phyloP scores from a whole-genome alignment of 805 yeast genomes.

The Starmera pachycereana region DNA sequence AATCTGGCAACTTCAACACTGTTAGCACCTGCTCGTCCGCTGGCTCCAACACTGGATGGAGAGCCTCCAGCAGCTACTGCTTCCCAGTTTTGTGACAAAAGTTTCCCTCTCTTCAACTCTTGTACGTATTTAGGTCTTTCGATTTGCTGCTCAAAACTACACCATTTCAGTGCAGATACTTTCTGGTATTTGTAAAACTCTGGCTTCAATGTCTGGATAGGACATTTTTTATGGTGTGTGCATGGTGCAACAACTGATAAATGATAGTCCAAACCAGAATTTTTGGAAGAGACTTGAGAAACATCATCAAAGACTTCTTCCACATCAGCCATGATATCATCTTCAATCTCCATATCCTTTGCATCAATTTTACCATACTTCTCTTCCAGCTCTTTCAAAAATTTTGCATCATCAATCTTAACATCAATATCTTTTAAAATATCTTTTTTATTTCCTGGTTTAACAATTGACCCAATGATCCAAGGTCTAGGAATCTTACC shows the following conservation, averaged over 20 bases:
- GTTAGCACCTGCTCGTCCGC: conserved; percentile 69
- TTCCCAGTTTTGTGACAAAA: conserved; percentile 66
- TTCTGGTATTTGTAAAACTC: conserved; percentile 47
- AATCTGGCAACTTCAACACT: conserved; percentile 63
- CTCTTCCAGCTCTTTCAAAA: conserved; percentile 24
- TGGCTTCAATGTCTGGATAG: conserved; percentile 72
- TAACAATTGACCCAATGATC: conserved; percentile 35
- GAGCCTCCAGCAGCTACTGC: conserved; percentile 31
- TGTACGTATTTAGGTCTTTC: conserved; percentile 69
- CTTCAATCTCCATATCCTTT: conserved; percentile 38
- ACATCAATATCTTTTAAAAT: conserved; percentile 11
- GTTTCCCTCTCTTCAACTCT: conserved; percentile 78
- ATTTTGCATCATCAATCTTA: conserved; percentile 13
- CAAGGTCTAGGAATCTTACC: conserved; percentile 68
- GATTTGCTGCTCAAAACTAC: conserved; percentile 62
- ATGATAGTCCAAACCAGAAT: conserved; percentile 27
- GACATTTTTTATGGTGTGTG: conserved; percentile 78
- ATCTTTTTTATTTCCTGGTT: conserved; percentile 11
- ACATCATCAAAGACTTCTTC: conserved; percentile 5
- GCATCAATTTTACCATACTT: conserved; percentile 32
- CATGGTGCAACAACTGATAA: conserved; percentile 80
- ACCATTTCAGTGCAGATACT: conserved; percentile 30
- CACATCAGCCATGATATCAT: conserved; percentile 22
- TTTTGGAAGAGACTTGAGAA: neutral
- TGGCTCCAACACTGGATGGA: conserved; percentile 35